These are phyloP conservation scores for Scedosporium aurantiacum DNA, from an alignment of 2,329 filamentous ascomycete species.

Conservation along the genomic window DNA sequence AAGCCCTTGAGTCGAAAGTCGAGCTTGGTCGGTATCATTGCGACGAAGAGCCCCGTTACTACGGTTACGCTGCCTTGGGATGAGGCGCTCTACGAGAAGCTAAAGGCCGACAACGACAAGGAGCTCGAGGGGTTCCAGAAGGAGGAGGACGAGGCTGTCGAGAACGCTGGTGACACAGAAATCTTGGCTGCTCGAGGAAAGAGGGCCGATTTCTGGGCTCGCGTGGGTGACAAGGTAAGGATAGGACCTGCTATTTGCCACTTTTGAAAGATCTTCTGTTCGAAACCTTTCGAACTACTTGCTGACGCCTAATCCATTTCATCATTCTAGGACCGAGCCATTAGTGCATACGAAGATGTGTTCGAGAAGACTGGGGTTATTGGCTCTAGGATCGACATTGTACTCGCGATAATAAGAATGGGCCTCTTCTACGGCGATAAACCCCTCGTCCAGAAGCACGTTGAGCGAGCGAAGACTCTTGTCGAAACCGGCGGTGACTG, in stretches of 20 bases:
- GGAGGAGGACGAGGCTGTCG: constrained; percentile 85
- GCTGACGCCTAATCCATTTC: background rate
- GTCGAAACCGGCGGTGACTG: constrained; percentile 95
- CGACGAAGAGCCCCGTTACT: constrained; percentile 53
- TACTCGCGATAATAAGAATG: constrained; percentile 91
- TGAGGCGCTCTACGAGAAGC: constrained; percentile 68
- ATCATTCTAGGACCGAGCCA: constrained; percentile 70
- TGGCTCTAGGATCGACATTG: constrained; percentile 93
- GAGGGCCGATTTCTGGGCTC: constrained; percentile 90
- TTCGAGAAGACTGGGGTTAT: constrained; percentile 97
- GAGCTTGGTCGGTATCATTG: constrained; percentile 64
- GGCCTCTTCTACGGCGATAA: constrained; percentile 95
- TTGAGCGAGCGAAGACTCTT: constrained; percentile 78
- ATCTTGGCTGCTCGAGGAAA: constrained; percentile 87
- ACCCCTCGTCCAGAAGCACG: constrained; percentile 80
- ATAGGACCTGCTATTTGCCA: background rate
- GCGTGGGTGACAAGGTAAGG: constrained; percentile 85
- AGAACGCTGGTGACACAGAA: constrained; percentile 94
- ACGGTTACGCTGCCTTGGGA: constrained; percentile 77
- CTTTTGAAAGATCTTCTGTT: background rate
- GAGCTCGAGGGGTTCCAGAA: constrained; percentile 69
- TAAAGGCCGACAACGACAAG: constrained; percentile 66
- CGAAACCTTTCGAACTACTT: background rate
- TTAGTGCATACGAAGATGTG: constrained; percentile 82
- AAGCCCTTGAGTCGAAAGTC: constrained; percentile 57